Evolutionary conservation across 2,329 filamentous ascomycete species (phyloP).

Genomic region (Aureobasidium sp.): DNA sequence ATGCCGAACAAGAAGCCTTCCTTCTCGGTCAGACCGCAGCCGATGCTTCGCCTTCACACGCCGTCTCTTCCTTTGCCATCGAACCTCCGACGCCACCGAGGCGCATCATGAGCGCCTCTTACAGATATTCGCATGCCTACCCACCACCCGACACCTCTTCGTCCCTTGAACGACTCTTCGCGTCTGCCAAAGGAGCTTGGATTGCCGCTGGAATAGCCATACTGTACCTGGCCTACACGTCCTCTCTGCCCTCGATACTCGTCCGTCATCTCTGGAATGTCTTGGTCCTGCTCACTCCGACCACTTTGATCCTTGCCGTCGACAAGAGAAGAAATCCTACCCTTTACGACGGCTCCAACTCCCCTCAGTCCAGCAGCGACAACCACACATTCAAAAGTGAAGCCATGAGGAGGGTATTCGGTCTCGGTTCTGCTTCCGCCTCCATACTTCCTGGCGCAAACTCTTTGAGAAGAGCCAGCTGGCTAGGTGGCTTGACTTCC

Average conservation of each 20-base stretch:
- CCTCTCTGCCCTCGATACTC: conserved; percentile 31
- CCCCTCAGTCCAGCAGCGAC: conserved; percentile 16
- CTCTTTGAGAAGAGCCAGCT: conserved; percentile 14
- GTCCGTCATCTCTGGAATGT: conserved; percentile 54
- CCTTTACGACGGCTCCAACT: neutral
- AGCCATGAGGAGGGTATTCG: conserved; percentile 31
- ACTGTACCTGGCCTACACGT: conserved; percentile 28
- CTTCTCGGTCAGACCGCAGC: neutral
- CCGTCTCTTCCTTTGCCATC: neutral
- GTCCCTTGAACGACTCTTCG: neutral
- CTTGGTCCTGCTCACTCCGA: conserved; percentile 52
- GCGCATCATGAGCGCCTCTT: conserved; percentile 11
- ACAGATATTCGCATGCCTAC: neutral
- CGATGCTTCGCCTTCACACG: neutral
- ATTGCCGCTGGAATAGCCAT: conserved; percentile 22
- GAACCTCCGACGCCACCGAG: neutral
- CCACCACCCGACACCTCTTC: neutral
- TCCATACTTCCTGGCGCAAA: neutral
- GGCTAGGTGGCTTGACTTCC: conserved; percentile 3
- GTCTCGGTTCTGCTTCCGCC: conserved; percentile 32
- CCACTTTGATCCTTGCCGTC: conserved; percentile 50
- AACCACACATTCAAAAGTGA: conserved; percentile 33
- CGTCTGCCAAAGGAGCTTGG: conserved; percentile 14
- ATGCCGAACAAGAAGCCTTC: neutral
- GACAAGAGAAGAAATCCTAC: conserved; percentile 30